Conservation (phyloP, 768 basidiomycete genomes). For the Boletus edulis region DNA sequence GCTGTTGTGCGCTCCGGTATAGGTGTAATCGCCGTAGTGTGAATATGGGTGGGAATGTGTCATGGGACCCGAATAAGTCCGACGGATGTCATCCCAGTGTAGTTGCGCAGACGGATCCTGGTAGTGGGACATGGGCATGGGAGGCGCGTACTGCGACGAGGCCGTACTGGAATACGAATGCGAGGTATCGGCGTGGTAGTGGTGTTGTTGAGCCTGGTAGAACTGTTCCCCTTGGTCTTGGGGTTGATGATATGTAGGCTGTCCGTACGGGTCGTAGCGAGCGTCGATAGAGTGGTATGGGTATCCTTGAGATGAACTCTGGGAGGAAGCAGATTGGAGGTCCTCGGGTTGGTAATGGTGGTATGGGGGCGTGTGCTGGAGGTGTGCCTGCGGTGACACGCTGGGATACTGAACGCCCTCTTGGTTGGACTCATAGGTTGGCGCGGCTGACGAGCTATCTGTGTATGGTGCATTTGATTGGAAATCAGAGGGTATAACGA, state of each 20-base stretch:
- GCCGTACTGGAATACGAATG: not conserved
- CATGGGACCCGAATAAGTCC: constrained; percentile 4
- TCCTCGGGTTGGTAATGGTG: constrained; percentile 14
- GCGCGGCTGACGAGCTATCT: not conserved
- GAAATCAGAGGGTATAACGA: constrained; percentile 19
- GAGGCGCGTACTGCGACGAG: constrained; percentile 8
- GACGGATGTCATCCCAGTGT: constrained; percentile 13
- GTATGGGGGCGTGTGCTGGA: constrained; percentile 1
- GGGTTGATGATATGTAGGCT: constrained; percentile 8
- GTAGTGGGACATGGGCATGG: constrained; percentile 7
- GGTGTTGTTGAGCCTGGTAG: constrained; percentile 22
- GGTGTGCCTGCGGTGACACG: constrained; percentile 6
- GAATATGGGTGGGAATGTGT: not conserved
- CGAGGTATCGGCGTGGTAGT: constrained; percentile 11
- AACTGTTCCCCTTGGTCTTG: constrained; percentile 21
- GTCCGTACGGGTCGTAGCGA: constrained; percentile 16
- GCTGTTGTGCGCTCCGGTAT: not conserved
- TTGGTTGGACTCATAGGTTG: constrained; percentile 6
- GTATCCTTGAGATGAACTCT: constrained; percentile 14
- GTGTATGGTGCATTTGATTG: constrained; percentile 6
- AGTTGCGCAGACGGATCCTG: constrained; percentile 8
- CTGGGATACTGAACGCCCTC: constrained; percentile 1
- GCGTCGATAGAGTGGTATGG: constrained; percentile 9
- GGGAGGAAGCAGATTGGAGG: constrained; percentile 19
- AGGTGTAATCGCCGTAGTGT: constrained; percentile 3